A percentile compares a stretch with the other conserved stretches of the same genome.
These are phyloP conservation scores for Hura crepitans DNA, from an alignment of 441 rosid genomes.

Conservation along the genomic window DNA sequence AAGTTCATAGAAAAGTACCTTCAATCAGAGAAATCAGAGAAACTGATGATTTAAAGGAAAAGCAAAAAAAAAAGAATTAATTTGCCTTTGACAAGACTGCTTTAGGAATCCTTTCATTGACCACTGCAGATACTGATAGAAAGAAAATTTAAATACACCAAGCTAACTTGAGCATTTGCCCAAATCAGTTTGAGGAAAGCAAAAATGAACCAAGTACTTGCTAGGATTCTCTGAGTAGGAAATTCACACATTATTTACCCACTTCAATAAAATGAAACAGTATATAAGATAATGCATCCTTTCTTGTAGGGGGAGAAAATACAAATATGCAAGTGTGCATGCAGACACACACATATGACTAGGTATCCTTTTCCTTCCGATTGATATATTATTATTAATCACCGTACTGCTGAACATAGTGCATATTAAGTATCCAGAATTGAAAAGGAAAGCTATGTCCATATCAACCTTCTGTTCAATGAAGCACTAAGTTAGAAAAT, in stretches of 20 bases:
- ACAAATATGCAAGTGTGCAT: no score
- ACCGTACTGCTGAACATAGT: not conserved
- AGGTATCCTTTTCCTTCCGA: not conserved
- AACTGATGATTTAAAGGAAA: not conserved
- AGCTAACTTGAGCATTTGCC: not conserved
- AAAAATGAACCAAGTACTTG: not conserved
- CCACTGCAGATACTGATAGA: not conserved
- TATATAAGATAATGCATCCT: not conserved
- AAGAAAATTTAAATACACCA: not conserved
- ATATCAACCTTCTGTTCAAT: constrained; percentile 1
- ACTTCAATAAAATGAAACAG: not conserved
- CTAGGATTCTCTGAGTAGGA: not conserved
- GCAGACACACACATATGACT: no score
- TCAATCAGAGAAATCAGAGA: not conserved
- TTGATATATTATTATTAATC: not conserved
- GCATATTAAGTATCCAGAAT: not conserved
- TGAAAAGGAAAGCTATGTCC: not conserved
- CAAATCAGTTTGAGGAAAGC: not conserved
- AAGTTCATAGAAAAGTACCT: constrained; percentile 14
- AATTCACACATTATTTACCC: not conserved
- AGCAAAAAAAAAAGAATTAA: not conserved
- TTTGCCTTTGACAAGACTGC: not conserved
- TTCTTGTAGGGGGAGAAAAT: not conserved
- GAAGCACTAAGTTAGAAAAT: constrained; percentile 11
- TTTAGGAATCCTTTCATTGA: not conserved